Evolutionary conservation across 345 rosid species (phyloP).

Genomic region (Leavenworthia alabamica): DNA sequence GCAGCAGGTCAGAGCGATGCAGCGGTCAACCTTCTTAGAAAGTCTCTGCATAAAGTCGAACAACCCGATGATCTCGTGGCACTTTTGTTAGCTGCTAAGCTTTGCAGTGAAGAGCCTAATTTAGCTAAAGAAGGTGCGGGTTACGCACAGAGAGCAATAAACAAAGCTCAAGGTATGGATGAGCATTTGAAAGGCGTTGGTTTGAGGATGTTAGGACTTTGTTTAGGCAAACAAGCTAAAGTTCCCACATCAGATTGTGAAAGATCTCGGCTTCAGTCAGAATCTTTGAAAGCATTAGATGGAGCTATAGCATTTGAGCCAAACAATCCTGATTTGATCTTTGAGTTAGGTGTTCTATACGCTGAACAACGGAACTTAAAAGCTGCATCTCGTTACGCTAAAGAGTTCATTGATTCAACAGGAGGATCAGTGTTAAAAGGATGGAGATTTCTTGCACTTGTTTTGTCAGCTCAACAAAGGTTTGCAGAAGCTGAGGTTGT

Average conservation of each 20-base stretch:
- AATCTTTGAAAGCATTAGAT: constrained; percentile 70
- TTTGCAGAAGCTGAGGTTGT: constrained; percentile 85
- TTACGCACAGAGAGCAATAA: constrained; percentile 61
- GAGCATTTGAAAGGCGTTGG: constrained; percentile 78
- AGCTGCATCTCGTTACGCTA: constrained; percentile 64
- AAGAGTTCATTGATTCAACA: constrained; percentile 64
- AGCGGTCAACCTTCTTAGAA: constrained; percentile 70
- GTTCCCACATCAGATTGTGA: constrained; percentile 71
- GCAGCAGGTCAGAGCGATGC: constrained; percentile 51
- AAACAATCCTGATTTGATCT: constrained; percentile 63
- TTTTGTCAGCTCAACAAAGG: constrained; percentile 82
- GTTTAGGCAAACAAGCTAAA: constrained; percentile 77
- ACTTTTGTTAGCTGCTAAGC: constrained; percentile 74
- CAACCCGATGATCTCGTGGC: constrained; percentile 63
- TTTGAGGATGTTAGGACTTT: constrained; percentile 67
- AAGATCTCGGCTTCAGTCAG: constrained; percentile 73
- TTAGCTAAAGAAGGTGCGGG: constrained; percentile 82
- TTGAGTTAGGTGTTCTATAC: constrained; percentile 72
- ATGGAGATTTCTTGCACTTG: constrained; percentile 78
- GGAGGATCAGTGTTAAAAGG: constrained; percentile 83
- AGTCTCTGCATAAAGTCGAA: constrained; percentile 79
- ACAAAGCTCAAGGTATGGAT: constrained; percentile 50
- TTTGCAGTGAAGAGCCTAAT: constrained; percentile 58
- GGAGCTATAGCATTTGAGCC: constrained; percentile 59
- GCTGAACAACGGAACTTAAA: constrained; percentile 81